phyloP scores from a whole-genome alignment of 306 rosid species.

The Oemleria cerasiformis region DNA sequence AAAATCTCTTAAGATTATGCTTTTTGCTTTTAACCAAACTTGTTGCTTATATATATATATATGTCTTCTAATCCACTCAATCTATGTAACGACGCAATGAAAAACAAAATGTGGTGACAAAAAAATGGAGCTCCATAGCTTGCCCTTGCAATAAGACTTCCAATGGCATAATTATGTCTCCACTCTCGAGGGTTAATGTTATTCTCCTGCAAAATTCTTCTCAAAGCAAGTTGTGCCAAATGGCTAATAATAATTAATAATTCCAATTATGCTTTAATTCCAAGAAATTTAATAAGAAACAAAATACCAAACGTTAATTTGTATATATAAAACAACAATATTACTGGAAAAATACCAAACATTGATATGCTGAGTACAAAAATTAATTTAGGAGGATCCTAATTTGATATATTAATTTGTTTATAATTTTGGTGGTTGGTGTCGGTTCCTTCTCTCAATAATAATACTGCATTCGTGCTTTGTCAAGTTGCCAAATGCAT shows the following conservation, averaged over 20 bases:
- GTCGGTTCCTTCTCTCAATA: background rate
- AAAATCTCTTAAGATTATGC: background rate
- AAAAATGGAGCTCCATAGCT: background rate
- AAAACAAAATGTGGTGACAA: background rate
- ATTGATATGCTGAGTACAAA: background rate
- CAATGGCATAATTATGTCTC: background rate
- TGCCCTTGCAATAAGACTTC: background rate
- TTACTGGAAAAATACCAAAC: background rate
- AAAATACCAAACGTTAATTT: conserved; percentile 5
- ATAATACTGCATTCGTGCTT: background rate
- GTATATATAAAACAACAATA: background rate
- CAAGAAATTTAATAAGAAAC: background rate
- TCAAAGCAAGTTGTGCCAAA: background rate
- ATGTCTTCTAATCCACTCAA: conserved; percentile 17
- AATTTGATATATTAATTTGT: background rate
- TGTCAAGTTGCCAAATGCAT: background rate
- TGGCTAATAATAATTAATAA: background rate
- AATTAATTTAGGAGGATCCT: background rate
- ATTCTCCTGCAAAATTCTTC: background rate
- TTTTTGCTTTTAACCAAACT: conserved; percentile 10
- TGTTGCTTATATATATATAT: background rate
- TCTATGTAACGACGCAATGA: background rate
- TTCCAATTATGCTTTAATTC: background rate
- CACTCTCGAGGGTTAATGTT: background rate
- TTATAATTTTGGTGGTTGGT: background rate